Conservation (phyloP, 2,329 filamentous ascomycete genomes). For the Mariannaea sp. region DNA sequence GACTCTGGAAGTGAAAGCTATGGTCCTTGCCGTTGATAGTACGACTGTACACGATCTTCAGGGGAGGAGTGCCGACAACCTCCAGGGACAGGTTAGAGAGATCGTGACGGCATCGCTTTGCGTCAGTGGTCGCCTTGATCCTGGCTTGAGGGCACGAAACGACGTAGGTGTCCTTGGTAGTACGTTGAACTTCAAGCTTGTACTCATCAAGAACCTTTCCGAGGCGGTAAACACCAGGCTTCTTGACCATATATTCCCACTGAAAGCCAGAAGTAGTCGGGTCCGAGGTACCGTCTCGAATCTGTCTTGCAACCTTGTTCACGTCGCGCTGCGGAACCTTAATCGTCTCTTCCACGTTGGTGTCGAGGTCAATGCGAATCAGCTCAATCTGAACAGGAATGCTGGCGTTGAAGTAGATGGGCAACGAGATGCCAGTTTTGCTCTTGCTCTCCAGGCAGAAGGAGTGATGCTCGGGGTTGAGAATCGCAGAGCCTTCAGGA, state of each 20-base stretch:
- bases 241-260: slow-evolving; percentile 77
- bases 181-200: slow-evolving; percentile 86
- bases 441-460: slow-evolving; percentile 77
- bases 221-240: slow-evolving; percentile 85
- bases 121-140: slow-evolving; percentile 64
- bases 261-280: slow-evolving; percentile 64
- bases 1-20: slow-evolving; percentile 88
- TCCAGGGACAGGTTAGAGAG: slow-evolving; percentile 83
- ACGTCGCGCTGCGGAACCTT: slow-evolving; percentile 75
- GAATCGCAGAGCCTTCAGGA: slow-evolving; percentile 88
- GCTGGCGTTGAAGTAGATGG: slow-evolving; percentile 93
- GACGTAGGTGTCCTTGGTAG: slow-evolving; percentile 77
- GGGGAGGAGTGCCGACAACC: slow-evolving; percentile 84
- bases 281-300: slow-evolving; percentile 68
- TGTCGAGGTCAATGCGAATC: slow-evolving; percentile 83
- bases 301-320: slow-evolving; percentile 72
- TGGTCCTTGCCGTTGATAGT: slow-evolving; percentile 82
- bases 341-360: slow-evolving; percentile 78
- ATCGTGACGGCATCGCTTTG: slow-evolving; percentile 81
- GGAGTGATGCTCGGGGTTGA: slow-evolving; percentile 80
- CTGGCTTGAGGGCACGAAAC: slow-evolving; percentile 82
- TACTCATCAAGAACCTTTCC: slow-evolving; percentile 89
- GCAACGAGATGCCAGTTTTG: slow-evolving; percentile 67
- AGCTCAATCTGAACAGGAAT: slow-evolving; percentile 87
- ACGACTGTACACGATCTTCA: slow-evolving; percentile 91